Conservation (phyloP, 495 filamentous ascomycete species). For the Xylaria intraflava region DNA sequence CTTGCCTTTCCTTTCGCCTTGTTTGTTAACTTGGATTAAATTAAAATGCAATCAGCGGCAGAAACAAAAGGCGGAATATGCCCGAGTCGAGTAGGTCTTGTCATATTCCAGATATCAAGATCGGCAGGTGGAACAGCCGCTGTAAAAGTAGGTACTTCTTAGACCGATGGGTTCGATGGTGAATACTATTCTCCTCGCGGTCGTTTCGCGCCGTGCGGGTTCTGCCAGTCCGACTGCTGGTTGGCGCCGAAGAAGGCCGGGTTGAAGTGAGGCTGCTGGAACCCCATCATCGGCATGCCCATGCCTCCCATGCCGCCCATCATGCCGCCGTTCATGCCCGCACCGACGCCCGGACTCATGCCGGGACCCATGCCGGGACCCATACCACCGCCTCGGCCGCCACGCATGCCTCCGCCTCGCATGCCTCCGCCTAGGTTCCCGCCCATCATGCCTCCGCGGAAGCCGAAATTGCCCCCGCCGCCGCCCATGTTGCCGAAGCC, state of each 20-base stretch:
- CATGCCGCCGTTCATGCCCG: conserved; percentile 48
- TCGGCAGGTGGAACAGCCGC: background rate
- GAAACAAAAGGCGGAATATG: too few relatives aligned
- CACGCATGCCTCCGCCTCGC: conserved; percentile 49
- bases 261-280: conserved; percentile 72
- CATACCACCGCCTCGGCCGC: conserved; percentile 65
- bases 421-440: conserved; percentile 49
- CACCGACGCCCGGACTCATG: conserved; percentile 44
- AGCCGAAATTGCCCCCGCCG: conserved; percentile 29
- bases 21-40: background rate
- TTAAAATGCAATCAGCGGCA: background rate
- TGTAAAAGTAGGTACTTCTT: background rate
- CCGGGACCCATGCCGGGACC: conserved; percentile 53
- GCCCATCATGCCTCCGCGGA: conserved; percentile 47
- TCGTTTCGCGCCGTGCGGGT: conserved; percentile 79
- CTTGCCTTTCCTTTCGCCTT: background rate
- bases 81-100: too few relatives aligned
- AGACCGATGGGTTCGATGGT: background rate
- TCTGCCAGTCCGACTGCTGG: conserved; percentile 54
- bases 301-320: conserved; percentile 53
- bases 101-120: background rate
- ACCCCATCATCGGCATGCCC: conserved; percentile 57
- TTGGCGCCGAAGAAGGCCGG: conserved; percentile 69
- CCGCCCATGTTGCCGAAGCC: conserved; percentile 21
- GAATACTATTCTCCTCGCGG: conserved; percentile 55